Conservation (phyloP, 176 grass and related monocot genomes). For the Paspalum notatum region DNA sequence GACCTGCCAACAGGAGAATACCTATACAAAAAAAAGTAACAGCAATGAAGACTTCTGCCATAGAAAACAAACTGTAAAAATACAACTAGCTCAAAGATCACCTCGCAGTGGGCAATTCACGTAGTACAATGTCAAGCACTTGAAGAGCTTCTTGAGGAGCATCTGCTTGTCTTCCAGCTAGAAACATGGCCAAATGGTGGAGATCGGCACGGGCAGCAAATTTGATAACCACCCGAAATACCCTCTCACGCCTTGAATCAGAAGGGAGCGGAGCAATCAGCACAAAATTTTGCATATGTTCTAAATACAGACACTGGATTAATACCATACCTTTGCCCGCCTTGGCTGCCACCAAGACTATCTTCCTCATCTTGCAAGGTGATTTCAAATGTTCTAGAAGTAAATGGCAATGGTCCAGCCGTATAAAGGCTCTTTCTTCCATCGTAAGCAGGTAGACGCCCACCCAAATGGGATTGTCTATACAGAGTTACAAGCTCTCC, state of each 20-base stretch:
- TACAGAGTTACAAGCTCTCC: conserved; percentile 64
- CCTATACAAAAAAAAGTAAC: conserved; percentile 39
- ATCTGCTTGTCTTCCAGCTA: conserved; percentile 86
- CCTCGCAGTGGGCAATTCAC: conserved; percentile 86
- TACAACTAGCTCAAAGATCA: conserved; percentile 37
- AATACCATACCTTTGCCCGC: conserved; percentile 45
- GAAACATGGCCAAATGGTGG: conserved; percentile 88
- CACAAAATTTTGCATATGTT: not conserved
- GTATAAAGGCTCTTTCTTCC: conserved; percentile 95
- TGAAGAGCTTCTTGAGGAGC: conserved; percentile 97
- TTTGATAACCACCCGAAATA: conserved; percentile 84
- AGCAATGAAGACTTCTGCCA: not conserved
- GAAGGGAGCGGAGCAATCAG: conserved; percentile 38
- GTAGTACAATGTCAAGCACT: conserved; percentile 92
- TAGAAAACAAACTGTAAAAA: conserved; percentile 25
- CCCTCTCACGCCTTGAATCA: conserved; percentile 72
- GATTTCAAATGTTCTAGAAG: conserved; percentile 78
- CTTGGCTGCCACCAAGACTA: conserved; percentile 57
- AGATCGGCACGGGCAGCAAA: conserved; percentile 95
- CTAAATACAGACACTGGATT: not conserved
- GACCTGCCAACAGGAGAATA: conserved; percentile 83
- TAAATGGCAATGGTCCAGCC: conserved; percentile 80
- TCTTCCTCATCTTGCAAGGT: conserved; percentile 79
- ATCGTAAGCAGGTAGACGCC: conserved; percentile 82
- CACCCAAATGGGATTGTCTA: conserved; percentile 63